Evolutionary conservation across 2,329 filamentous ascomycete species (phyloP).

Genomic region (Fusarium caatingaense): DNA sequence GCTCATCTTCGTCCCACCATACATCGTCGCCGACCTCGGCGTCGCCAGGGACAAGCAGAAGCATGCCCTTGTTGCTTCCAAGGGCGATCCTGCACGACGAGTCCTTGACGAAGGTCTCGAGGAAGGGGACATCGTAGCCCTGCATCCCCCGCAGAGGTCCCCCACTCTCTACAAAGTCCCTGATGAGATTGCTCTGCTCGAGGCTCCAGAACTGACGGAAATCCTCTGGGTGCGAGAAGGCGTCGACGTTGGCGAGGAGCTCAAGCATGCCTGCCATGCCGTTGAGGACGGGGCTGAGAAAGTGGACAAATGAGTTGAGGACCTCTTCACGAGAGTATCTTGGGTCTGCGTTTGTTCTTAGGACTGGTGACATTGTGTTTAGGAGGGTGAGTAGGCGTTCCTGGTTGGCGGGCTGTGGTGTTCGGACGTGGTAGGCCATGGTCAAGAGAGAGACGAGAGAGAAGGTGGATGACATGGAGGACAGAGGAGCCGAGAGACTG

Average conservation of each 20-base stretch:
- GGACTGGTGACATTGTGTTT: slow-evolving; percentile 48
- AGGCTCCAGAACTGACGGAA: slow-evolving; percentile 53
- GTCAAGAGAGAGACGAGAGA: slow-evolving; percentile 51
- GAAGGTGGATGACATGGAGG: slow-evolving; percentile 47
- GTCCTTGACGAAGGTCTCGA: slow-evolving; percentile 44
- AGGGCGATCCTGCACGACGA: slow-evolving; percentile 44
- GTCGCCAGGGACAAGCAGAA: slow-evolving; percentile 46
- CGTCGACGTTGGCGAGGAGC: slow-evolving; percentile 49
- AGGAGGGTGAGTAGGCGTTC: slow-evolving; percentile 51
- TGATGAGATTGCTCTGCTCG: slow-evolving; percentile 50
- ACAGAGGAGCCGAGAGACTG: slow-evolving; percentile 48
- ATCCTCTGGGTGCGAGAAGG: slow-evolving; percentile 48
- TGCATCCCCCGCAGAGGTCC: slow-evolving; percentile 40
- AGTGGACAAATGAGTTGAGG: slow-evolving; percentile 49
- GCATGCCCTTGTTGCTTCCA: slow-evolving; percentile 41
- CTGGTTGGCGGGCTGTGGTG: slow-evolving; percentile 42
- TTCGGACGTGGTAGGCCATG: slow-evolving; percentile 49
- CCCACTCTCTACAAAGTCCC: slow-evolving; percentile 48
- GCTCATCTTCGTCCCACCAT: slow-evolving; percentile 39
- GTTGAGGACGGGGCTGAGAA: slow-evolving; percentile 50
- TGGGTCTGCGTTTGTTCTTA: slow-evolving; percentile 19
- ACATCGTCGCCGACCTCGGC: slow-evolving; percentile 46
- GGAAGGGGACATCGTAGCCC: slow-evolving; percentile 45
- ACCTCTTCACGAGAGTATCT: slow-evolving; percentile 45
- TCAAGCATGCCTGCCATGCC: slow-evolving; percentile 51